phyloP scores from a whole-genome alignment of 2,329 filamentous ascomycete genomes.

The Metarhizium robertsii region DNA sequence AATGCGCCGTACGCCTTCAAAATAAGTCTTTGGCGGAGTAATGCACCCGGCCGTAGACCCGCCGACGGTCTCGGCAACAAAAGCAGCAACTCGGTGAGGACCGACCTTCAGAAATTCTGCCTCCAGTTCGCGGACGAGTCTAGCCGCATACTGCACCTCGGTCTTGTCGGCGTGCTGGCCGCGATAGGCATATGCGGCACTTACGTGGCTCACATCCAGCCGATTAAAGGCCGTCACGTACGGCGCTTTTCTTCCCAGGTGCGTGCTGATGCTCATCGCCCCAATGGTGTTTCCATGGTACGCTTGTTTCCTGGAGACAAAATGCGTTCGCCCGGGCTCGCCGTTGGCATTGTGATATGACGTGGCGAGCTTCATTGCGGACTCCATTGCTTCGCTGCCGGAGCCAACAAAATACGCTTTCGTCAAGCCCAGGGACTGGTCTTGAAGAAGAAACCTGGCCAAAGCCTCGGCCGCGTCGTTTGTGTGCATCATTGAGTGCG shows the following conservation, averaged over 20 bases:
- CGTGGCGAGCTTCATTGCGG: no score
- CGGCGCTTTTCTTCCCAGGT: not conserved
- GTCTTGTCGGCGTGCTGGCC: constrained; percentile 4
- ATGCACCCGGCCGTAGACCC: constrained; percentile 41
- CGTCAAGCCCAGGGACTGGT: no score
- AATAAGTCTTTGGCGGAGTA: constrained; percentile 39
- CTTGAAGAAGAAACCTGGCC: no score
- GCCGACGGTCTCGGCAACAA: constrained; percentile 35
- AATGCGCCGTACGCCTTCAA: constrained; percentile 30
- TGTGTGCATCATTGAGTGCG: no score
- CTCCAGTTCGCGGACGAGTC: constrained; percentile 29
- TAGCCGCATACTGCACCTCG: constrained; percentile 24
- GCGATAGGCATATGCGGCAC: not conserved
- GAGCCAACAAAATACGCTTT: no score
- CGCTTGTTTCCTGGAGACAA: no score
- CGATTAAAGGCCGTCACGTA: not conserved
- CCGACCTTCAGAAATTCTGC: constrained; percentile 33
- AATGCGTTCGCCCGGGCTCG: no score
- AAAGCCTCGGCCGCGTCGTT: no score
- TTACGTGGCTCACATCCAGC: not conserved
- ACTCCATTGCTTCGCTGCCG: no score
- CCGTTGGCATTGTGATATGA: no score
- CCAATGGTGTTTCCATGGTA: not conserved
- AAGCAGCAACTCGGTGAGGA: constrained; percentile 30
- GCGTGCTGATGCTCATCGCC: not conserved